These are phyloP conservation scores for Thielaviopsis populi DNA, from an alignment of 2,329 filamentous ascomycete species.

Conservation along the genomic window DNA sequence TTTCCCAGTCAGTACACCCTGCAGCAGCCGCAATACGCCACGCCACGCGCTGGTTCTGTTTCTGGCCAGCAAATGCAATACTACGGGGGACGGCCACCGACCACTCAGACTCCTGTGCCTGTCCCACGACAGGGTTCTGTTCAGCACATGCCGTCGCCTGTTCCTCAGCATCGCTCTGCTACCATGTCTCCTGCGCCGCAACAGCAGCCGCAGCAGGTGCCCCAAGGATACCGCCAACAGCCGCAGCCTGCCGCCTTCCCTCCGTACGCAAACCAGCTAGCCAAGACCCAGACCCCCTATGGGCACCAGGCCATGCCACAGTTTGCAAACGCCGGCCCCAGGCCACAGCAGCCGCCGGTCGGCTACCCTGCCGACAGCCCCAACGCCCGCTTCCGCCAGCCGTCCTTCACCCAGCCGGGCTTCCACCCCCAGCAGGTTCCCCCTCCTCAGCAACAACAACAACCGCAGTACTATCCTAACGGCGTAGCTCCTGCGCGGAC, in stretches of 20 bases:
- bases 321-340: constrained; percentile 23
- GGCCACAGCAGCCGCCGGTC: constrained; percentile 11
- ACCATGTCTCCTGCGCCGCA: constrained; percentile 22
- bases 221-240: constrained; percentile 23
- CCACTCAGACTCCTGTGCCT: constrained; percentile 14
- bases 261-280: constrained; percentile 38
- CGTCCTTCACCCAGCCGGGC: constrained; percentile 24
- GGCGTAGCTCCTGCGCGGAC: constrained; percentile 30
- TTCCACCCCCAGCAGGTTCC: constrained; percentile 24
- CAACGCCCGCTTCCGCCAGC: constrained; percentile 28
- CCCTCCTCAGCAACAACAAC: constrained; percentile 6
- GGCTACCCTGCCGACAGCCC: constrained; percentile 29
- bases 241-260: constrained; percentile 23
- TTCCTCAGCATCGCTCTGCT: constrained; percentile 19
- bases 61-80: constrained; percentile 12
- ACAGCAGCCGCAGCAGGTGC: constrained; percentile 21
- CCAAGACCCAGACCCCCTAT: constrained; percentile 38
- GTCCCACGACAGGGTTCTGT: constrained; percentile 13
- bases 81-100: constrained; percentile 12
- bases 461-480: constrained; percentile 28
- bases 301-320: constrained; percentile 36
- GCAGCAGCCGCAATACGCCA: constrained; percentile 6
- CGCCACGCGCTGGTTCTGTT: constrained; percentile 7
- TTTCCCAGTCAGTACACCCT: constrained; percentile 30
- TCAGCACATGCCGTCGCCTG: constrained; percentile 15